A percentile compares a stretch with the other conserved stretches of the same genome.
Conservation (phyloP, 768 basidiomycete species). For the Hygrocybe coccinea region DNA sequence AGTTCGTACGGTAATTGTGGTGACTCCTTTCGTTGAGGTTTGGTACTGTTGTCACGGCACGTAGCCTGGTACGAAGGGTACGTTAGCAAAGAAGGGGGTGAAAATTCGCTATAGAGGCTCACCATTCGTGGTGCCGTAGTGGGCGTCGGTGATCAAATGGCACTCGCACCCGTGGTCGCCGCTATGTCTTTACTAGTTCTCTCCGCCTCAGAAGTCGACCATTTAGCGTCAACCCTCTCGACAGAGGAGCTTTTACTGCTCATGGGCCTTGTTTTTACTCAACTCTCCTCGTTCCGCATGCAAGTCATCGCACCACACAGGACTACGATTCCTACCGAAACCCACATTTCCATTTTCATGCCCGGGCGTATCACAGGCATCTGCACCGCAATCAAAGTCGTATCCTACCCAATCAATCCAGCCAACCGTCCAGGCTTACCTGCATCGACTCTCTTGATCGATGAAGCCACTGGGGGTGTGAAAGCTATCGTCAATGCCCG, state of each 20-base stretch:
- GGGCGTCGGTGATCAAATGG: too few species aligned
- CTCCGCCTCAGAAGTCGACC: conserved; percentile 53
- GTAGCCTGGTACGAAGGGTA: too few species aligned
- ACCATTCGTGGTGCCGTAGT: too few species aligned
- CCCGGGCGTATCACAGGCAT: conserved; percentile 54
- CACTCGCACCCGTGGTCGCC: too few species aligned
- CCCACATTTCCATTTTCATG: conserved; percentile 76
- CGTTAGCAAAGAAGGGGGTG: too few species aligned
- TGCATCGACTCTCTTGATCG: conserved; percentile 69
- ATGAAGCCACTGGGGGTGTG: conserved; percentile 63
- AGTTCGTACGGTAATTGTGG: neutral
- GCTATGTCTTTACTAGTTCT: conserved; percentile 64
- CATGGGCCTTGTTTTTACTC: conserved; percentile 19
- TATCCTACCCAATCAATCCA: conserved; percentile 55
- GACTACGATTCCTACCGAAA: conserved; percentile 45
- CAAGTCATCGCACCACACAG: conserved; percentile 60
- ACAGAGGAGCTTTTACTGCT: conserved; percentile 45
- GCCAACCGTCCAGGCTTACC: conserved; percentile 57
- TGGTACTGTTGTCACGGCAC: too few species aligned
- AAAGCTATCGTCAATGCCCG: conserved; percentile 76
- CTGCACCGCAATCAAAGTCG: conserved; percentile 73
- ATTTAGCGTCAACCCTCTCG: conserved; percentile 41
- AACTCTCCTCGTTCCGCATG: neutral
- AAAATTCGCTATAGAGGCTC: too few species aligned
- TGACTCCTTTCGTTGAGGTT: too few species aligned